These are phyloP conservation scores for Exobasidium rhododendri DNA, from an alignment of 1,284 basidiomycete genomes.

Conservation along the genomic window DNA sequence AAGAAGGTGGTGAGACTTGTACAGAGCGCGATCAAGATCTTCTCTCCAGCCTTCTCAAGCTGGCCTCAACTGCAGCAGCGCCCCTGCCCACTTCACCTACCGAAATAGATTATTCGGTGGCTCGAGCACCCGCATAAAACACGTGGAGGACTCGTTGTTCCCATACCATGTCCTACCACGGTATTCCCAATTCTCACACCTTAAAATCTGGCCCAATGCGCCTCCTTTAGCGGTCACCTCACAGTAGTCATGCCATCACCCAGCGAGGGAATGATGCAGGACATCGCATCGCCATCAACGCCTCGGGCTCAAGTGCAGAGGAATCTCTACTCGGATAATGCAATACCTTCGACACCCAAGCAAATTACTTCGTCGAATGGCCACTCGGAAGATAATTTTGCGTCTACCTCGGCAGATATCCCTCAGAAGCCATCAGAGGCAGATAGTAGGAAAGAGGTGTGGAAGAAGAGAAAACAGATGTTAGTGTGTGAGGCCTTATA, in stretches of 20 bases:
- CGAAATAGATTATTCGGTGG: no score
- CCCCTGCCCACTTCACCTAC: no score
- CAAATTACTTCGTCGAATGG: background rate
- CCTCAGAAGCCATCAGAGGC: background rate
- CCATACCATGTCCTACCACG: no score
- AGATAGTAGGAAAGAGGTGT: constrained; percentile 30
- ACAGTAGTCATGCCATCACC: background rate
- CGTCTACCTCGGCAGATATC: background rate
- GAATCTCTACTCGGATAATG: background rate
- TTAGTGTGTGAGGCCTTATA: background rate
- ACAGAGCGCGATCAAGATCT: no score
- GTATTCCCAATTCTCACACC: no score
- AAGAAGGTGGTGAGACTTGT: no score
- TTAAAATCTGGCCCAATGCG: no score
- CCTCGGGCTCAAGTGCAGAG: background rate
- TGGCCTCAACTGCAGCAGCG: no score
- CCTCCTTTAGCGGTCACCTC: no score
- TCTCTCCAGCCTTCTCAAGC: no score
- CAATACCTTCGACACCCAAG: background rate
- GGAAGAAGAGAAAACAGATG: constrained; percentile 39
- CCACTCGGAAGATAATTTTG: background rate
- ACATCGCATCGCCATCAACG: background rate
- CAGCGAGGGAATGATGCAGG: background rate
- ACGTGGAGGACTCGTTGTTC: no score
- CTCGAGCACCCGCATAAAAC: no score